Percentiles rank a stretch among this genome's conserved stretches.
Evolutionary conservation across 495 filamentous ascomycete genomes (phyloP).

Genomic region (Evernia prunastri): DNA sequence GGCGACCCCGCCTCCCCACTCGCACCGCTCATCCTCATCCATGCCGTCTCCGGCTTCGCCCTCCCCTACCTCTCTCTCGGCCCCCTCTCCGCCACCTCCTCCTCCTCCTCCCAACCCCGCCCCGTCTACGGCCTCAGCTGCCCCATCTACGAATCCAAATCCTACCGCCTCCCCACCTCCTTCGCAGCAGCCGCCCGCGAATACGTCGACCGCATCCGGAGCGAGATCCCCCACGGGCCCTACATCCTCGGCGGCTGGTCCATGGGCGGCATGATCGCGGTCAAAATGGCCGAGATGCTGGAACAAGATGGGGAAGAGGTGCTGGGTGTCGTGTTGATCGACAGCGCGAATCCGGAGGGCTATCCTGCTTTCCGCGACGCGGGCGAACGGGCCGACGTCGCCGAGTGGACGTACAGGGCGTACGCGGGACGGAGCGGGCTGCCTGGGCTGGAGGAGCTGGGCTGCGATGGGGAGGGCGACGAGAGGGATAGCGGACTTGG

Average conservation of each 20-base stretch:
- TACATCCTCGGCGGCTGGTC: conserved; percentile 28
- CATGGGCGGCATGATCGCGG: conserved; percentile 27
- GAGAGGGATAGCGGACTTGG: conserved; percentile 16
- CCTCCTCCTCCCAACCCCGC: neutral
- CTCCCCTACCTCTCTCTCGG: conserved; percentile 29
- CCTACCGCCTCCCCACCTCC: conserved; percentile 21
- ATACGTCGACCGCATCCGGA: conserved; percentile 23
- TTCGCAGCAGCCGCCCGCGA: conserved; percentile 23
- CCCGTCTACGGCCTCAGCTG: conserved; percentile 28
- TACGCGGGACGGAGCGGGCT: conserved; percentile 20
- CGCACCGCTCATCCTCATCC: conserved; percentile 28
- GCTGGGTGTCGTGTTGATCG: conserved; percentile 25
- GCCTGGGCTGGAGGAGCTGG: conserved; percentile 12
- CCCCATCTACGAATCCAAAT: conserved; percentile 21
- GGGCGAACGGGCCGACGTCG: conserved; percentile 22
- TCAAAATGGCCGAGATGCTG: conserved; percentile 23
- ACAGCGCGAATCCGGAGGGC: conserved; percentile 25
- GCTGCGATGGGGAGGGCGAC: conserved; percentile 12
- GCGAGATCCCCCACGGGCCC: conserved; percentile 22
- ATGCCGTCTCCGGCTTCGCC: conserved; percentile 28
- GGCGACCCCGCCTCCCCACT: conserved; percentile 17
- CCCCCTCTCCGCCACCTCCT: conserved; percentile 18
- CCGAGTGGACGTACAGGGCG: conserved; percentile 24
- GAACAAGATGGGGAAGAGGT: conserved; percentile 18
- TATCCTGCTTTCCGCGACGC: conserved; percentile 22